Conservation (phyloP, 306 rosid species). For the Alnus rubra region DNA sequence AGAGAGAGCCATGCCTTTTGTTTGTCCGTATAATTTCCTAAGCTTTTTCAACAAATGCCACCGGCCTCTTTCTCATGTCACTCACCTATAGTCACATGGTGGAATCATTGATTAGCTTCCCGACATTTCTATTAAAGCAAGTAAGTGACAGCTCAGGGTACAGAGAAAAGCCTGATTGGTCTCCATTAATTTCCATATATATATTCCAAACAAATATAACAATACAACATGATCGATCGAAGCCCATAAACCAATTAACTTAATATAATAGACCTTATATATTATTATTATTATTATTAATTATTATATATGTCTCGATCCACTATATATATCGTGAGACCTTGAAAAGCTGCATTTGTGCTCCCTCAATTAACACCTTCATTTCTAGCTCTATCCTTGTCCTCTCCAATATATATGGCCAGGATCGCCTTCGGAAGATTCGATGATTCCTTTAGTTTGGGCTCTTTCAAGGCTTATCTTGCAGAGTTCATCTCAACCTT, state of each 20-base stretch:
- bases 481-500: slow-evolving; percentile 93
- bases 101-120: slow-evolving; percentile 71
- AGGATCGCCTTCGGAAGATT: slow-evolving; percentile 72
- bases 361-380: not conserved
- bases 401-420: slow-evolving; percentile 55
- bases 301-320: no score
- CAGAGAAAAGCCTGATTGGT: slow-evolving; percentile 25
- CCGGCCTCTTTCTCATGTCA: slow-evolving; percentile 16
- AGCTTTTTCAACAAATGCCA: no score
- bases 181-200: slow-evolving; percentile 5
- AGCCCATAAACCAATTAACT: no score
- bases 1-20: not conserved
- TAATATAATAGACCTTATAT: no score
- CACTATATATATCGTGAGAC: slow-evolving; percentile 33
- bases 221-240: no score
- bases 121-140: slow-evolving; percentile 62
- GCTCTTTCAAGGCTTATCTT: slow-evolving; percentile 71
- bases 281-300: no score
- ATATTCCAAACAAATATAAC: slow-evolving; percentile 19
- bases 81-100: slow-evolving; percentile 53
- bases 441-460: slow-evolving; percentile 70
- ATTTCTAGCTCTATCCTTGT: slow-evolving; percentile 28
- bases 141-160: slow-evolving; percentile 58
- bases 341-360: slow-evolving; percentile 38
- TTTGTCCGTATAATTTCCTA: slow-evolving; percentile 36